Evolutionary conservation across 805 yeast genomes (phyloP).

Genomic region (Saccharomycopsis sp.): DNA sequence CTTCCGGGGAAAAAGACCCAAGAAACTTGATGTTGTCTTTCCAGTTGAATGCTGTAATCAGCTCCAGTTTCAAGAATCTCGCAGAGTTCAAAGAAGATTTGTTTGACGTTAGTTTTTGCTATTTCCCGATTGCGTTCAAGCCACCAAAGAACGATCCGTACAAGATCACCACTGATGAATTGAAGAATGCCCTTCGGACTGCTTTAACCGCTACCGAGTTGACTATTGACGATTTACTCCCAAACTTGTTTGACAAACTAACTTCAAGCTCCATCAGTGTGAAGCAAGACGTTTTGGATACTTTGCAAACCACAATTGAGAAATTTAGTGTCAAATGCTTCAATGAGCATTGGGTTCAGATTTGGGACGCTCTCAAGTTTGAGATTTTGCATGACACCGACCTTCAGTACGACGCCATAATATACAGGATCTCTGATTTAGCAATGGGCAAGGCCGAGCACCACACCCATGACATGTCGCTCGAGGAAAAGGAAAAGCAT

Average conservation of each 20-base stretch:
- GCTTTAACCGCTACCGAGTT: constrained; percentile 53
- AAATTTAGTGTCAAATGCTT: constrained; percentile 42
- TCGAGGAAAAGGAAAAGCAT: constrained; percentile 15
- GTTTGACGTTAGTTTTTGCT: constrained; percentile 86
- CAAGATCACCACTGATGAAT: constrained; percentile 63
- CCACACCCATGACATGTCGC: no score
- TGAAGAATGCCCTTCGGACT: constrained; percentile 51
- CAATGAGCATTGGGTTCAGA: constrained; percentile 52
- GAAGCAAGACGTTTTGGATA: constrained; percentile 61
- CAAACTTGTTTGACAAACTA: constrained; percentile 70
- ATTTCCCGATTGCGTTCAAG: constrained; percentile 90
- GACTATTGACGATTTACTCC: constrained; percentile 66
- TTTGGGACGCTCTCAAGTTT: constrained; percentile 85
- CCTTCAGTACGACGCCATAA: constrained; percentile 23
- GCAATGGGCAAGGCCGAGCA: neutral
- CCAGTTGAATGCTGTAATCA: constrained; percentile 40
- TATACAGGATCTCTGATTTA: neutral
- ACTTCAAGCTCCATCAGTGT: constrained; percentile 66
- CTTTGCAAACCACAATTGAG: constrained; percentile 49
- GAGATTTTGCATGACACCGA: constrained; percentile 71
- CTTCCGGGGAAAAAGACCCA: constrained; percentile 92
- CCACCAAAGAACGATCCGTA: constrained; percentile 82
- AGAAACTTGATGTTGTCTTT: constrained; percentile 71
- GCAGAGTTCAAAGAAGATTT: constrained; percentile 48
- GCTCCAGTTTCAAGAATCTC: constrained; percentile 33